Conservation (phyloP, 441 rosid genomes). For the Populus hybrid region DNA sequence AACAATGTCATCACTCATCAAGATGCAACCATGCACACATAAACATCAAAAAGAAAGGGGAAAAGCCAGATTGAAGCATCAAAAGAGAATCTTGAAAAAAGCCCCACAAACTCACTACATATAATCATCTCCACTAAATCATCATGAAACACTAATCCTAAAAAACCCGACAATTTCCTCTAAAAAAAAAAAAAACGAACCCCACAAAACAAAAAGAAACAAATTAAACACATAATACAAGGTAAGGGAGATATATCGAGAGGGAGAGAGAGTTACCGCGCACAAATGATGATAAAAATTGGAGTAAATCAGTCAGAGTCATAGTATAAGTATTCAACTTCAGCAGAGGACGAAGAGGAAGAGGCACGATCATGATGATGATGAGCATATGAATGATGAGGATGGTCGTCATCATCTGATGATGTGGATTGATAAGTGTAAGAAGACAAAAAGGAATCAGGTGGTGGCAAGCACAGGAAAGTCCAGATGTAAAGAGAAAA, state of each 20-base stretch:
- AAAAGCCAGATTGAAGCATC: background rate
- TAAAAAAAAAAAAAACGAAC: too few species aligned
- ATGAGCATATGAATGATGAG: background rate
- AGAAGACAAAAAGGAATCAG: slow-evolving; percentile 44
- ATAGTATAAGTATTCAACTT: background rate
- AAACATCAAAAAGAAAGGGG: background rate
- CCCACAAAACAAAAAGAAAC: background rate
- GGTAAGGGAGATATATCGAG: background rate
- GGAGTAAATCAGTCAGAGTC: background rate
- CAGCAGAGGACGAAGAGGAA: background rate
- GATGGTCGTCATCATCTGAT: slow-evolving; percentile 10
- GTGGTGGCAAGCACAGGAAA: slow-evolving; percentile 62
- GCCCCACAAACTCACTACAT: background rate
- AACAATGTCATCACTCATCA: background rate
- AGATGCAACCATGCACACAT: background rate
- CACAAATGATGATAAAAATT: background rate
- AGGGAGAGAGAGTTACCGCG: background rate
- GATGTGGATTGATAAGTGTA: slow-evolving; percentile 29
- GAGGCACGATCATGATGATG: background rate
- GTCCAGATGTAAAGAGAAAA: slow-evolving; percentile 60
- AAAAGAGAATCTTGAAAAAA: background rate
- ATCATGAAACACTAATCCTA: background rate
- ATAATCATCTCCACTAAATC: background rate
- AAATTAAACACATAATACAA: background rate
- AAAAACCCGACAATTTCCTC: background rate